A percentile compares a stretch with the other conserved stretches of the same genome.
phyloP scores from a whole-genome alignment of 352 stramenopile genomes.

The Phytopythium sindhum region DNA sequence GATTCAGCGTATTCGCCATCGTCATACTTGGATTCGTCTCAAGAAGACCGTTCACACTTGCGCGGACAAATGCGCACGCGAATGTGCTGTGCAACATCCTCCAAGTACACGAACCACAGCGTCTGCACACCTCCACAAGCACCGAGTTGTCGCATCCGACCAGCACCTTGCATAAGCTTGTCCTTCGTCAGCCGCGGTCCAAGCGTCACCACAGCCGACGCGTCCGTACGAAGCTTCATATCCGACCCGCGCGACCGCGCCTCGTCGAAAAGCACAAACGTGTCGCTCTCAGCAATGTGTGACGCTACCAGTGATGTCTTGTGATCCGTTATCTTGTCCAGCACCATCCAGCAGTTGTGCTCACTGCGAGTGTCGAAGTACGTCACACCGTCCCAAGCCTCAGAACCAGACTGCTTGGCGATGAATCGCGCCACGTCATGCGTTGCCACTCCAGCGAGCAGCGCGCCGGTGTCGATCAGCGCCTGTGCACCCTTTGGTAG shows the following conservation, averaged over 20 bases:
- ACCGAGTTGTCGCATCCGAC: conserved; percentile 80
- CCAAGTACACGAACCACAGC: conserved; percentile 62
- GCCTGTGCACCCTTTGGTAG: conserved; percentile 43
- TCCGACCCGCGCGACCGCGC: conserved; percentile 83
- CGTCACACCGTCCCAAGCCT: conserved; percentile 52
- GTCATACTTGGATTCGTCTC: no score
- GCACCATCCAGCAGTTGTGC: conserved; percentile 72
- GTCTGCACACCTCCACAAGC: conserved; percentile 33
- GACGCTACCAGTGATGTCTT: conserved; percentile 53
- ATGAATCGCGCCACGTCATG: conserved; percentile 51
- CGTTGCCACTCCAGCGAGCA: conserved; percentile 68
- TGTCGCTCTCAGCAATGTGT: conserved; percentile 71
- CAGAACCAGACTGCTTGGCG: conserved; percentile 21
- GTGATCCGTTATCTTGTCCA: conserved; percentile 50
- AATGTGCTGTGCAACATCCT: conserved; percentile 65
- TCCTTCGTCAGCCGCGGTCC: conserved; percentile 87
- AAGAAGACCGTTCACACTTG: no score
- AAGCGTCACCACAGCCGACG: conserved; percentile 78
- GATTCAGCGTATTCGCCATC: no score
- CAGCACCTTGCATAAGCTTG: conserved; percentile 92
- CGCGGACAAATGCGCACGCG: no score
- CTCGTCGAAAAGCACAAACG: conserved; percentile 92
- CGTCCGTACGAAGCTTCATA: conserved; percentile 78
- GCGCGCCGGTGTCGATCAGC: conserved; percentile 83
- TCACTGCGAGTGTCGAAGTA: conserved; percentile 70